Evolutionary conservation across 2,329 filamentous ascomycete species (phyloP), one percentile per base, ranked within the genome.

Genomic region (Diaporthe vexans): DNA sequence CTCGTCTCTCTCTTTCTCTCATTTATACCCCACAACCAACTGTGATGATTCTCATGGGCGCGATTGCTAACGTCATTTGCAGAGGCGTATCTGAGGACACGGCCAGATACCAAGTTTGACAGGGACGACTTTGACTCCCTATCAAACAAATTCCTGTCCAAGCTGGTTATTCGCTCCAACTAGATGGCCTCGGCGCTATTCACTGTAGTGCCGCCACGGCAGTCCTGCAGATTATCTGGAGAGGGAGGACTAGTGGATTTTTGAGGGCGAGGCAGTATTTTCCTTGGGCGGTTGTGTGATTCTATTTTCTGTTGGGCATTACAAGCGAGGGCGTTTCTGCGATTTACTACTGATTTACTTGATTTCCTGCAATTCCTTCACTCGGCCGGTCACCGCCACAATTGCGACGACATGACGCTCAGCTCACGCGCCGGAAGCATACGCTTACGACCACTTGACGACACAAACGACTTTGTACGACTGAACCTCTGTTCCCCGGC

Each of bases 111-210:
- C 80, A 94, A 93, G 84, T 98, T 98, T 84, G 94, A 98, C 86
- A 92, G 94, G 79, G 91, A 93, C 79, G 94, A 98, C 86, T 98
- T 98, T 82, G 96, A 98, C 87, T 97, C 93, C 76, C 86, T 98
- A 82, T 97, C 95, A 71, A 98, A 98, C 88, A 98, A 98, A 88
- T 98, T 98, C 88, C 87, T 98, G 79, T 97, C 95, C 51, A 97
- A 97, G 86, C 91, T 98, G 81, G 95, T 98, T 83, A 98, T 98
- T 84, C 95, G 96, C 79, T 94, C 96, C 81, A 97, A 97, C 87
- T 97, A 89, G 83, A 77, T 76, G 75, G 74, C 78, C 76, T 67
- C 6, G 6, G 40, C 11, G 17, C n/a, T n/a, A 52, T 65, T 77
- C 67, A 67, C 72, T 59, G 54, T 29, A 68, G 48, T 65, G 59